phyloP scores from a whole-genome alignment of 176 grass and related monocot genomes.

The Eragrostis nindensis region DNA sequence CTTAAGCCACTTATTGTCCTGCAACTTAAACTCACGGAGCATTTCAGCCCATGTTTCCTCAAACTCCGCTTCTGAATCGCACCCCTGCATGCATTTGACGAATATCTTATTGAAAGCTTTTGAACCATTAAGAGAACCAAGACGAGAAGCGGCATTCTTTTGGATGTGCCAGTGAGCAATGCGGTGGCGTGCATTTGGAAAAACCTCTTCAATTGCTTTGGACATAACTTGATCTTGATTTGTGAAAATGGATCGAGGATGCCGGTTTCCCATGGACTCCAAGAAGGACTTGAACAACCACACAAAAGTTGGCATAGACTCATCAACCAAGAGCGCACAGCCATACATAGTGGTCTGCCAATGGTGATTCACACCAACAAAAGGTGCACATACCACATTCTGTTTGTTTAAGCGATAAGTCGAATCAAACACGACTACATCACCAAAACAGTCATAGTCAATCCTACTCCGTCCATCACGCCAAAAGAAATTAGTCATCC shows the following conservation, averaged over 20 bases:
- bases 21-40: constrained; percentile 67
- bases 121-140: constrained; percentile 71
- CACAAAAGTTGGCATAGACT: constrained; percentile 56
- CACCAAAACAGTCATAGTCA: constrained; percentile 79
- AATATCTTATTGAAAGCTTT: constrained; percentile 74
- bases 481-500: constrained; percentile 80
- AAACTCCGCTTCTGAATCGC: constrained; percentile 69
- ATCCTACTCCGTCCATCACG: constrained; percentile 66
- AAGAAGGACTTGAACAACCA: constrained; percentile 83
- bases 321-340: constrained; percentile 67
- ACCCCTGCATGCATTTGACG: constrained; percentile 71
- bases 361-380: constrained; percentile 85
- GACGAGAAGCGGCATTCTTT: constrained; percentile 67
- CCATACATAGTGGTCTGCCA: constrained; percentile 84
- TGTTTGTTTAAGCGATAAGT: constrained; percentile 77
- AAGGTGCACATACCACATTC: constrained; percentile 66
- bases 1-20: constrained; percentile 86
- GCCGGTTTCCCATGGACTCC: constrained; percentile 68
- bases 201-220: constrained; percentile 72
- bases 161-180: constrained; percentile 75
- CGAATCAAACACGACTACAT: constrained; percentile 79
- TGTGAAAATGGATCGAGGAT: constrained; percentile 73
- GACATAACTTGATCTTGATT: constrained; percentile 70
- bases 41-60: constrained; percentile 72
- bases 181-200: constrained; percentile 67